phyloP scores from a whole-genome alignment of 2,329 filamentous ascomycete species.

The Aspergillus sp. region DNA sequence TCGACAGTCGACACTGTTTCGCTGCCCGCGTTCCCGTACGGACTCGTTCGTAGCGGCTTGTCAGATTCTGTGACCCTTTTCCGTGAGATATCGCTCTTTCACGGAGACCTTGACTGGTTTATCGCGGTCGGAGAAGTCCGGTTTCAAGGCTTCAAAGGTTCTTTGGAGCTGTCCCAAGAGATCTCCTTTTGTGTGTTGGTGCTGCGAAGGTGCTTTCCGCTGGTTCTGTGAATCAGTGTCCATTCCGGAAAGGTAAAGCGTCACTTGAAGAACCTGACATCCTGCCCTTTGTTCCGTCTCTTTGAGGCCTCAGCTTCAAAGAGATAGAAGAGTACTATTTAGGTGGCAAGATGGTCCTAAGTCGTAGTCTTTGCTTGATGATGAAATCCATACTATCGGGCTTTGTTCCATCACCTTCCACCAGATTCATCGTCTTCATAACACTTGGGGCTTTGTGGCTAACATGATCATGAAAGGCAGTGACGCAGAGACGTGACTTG shows the following conservation, averaged over 20 bases:
- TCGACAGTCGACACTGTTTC: constrained; percentile 26
- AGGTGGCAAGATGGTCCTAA: constrained; percentile 13
- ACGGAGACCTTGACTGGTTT: constrained; percentile 44
- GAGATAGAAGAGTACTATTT: constrained; percentile 10
- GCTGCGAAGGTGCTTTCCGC: constrained; percentile 22
- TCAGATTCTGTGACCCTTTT: constrained; percentile 34
- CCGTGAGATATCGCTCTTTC: constrained; percentile 32
- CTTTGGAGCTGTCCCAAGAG: constrained; percentile 16
- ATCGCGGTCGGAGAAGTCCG: constrained; percentile 37
- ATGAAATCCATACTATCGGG: constrained; percentile 5
- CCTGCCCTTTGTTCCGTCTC: constrained; percentile 8
- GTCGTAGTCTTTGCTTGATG: constrained; percentile 13
- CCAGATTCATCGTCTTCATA: constrained; percentile 15
- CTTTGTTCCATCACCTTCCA: constrained; percentile 11
- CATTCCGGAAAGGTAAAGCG: constrained; percentile 38
- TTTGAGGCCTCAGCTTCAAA: constrained; percentile 10
- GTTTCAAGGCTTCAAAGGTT: constrained; percentile 28
- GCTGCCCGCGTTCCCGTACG: constrained; percentile 14
- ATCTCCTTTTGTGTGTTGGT: constrained; percentile 2
- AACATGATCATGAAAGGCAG: constrained; percentile 34
- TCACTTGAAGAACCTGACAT: constrained; percentile 23
- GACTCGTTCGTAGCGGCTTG: constrained; percentile 25
- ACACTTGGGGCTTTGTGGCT: constrained; percentile 25
- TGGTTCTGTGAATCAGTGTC: constrained; percentile 18
- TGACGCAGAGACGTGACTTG: constrained; percentile 29